Conservation (phyloP, 257 asterid species). For the Salvia miltiorrhiza region DNA sequence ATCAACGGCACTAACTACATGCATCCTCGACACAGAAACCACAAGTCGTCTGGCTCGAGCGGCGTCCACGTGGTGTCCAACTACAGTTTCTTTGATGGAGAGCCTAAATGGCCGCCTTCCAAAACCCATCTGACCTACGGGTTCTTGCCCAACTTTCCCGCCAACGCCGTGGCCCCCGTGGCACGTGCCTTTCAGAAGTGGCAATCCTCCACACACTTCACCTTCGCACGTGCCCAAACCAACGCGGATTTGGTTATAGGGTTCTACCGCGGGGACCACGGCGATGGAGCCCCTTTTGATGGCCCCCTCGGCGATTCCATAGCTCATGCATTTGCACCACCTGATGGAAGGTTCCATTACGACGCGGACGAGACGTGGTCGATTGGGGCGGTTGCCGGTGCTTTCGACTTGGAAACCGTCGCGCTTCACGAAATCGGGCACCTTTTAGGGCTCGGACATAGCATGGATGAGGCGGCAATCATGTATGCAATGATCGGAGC, state of each 20-base stretch:
- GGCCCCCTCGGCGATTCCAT: slow-evolving; percentile 28
- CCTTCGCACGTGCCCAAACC: no score
- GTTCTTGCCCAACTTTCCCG: slow-evolving; percentile 1
- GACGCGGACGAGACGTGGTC: slow-evolving; percentile 28
- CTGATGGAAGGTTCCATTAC: slow-evolving; percentile 28
- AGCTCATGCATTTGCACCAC: slow-evolving; percentile 39
- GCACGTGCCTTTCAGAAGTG: slow-evolving; percentile 27
- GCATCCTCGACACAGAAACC: background rate
- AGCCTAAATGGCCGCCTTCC: slow-evolving; percentile 26
- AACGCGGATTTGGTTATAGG: no score
- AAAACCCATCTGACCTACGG: slow-evolving; percentile 23
- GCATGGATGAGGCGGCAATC: background rate
- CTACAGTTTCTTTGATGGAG: slow-evolving; percentile 17
- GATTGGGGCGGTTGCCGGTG: no score
- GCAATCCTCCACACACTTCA: slow-evolving; percentile 23
- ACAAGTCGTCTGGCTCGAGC: no score
- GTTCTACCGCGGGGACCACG: background rate
- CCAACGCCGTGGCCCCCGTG: background rate
- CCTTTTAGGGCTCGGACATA: slow-evolving; percentile 12
- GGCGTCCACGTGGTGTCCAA: slow-evolving; percentile 19
- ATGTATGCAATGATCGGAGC: background rate
- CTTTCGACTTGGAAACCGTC: no score
- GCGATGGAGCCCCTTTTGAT: slow-evolving; percentile 21
- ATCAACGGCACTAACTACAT: slow-evolving; percentile 27
- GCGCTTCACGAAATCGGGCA: slow-evolving; percentile 22